A percentile compares a stretch with the other conserved stretches of the same genome.
phyloP scores from a whole-genome alignment of 352 stramenopile genomes.

The Lagenidium sp. region DNA sequence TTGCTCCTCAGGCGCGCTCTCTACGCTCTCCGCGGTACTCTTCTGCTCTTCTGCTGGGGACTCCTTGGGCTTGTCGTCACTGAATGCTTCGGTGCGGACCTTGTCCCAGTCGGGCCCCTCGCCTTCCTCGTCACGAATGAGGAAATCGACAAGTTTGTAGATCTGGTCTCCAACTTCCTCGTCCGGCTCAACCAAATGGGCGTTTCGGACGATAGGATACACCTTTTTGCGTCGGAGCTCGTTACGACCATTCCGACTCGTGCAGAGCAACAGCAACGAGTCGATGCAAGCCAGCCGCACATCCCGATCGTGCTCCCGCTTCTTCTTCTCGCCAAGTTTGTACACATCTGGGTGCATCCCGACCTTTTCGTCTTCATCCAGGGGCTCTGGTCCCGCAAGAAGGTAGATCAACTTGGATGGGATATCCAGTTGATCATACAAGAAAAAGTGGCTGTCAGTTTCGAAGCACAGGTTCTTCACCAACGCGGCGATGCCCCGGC shows the following conservation, averaged over 20 bases:
- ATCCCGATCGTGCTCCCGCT: slow-evolving; percentile 63
- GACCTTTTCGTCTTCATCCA: slow-evolving; percentile 73
- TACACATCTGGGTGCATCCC: slow-evolving; percentile 76
- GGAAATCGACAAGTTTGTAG: slow-evolving; percentile 84
- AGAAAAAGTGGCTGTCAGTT: slow-evolving; percentile 82
- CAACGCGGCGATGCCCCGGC: slow-evolving; percentile 51
- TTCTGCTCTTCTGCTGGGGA: slow-evolving; percentile 10
- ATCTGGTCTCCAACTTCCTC: slow-evolving; percentile 82
- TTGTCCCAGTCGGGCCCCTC: slow-evolving; percentile 81
- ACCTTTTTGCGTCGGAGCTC: slow-evolving; percentile 78
- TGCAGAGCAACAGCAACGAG: slow-evolving; percentile 66
- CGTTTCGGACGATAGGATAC: slow-evolving; percentile 79
- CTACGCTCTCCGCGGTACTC: not conserved
- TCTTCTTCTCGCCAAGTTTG: slow-evolving; percentile 72
- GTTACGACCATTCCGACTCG: slow-evolving; percentile 69
- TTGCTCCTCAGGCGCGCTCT: not conserved
- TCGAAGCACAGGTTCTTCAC: slow-evolving; percentile 86
- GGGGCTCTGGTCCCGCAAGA: slow-evolving; percentile 58
- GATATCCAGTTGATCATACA: slow-evolving; percentile 81
- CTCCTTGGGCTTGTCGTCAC: slow-evolving; percentile 23
- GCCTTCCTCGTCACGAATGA: slow-evolving; percentile 83
- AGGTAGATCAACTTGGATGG: slow-evolving; percentile 71
- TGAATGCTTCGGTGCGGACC: slow-evolving; percentile 55
- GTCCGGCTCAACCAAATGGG: slow-evolving; percentile 69
- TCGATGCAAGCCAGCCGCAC: slow-evolving; percentile 70